These are phyloP conservation scores for Grigorovia humatica DNA, from an alignment of 805 yeast species.

Conservation along the genomic window DNA sequence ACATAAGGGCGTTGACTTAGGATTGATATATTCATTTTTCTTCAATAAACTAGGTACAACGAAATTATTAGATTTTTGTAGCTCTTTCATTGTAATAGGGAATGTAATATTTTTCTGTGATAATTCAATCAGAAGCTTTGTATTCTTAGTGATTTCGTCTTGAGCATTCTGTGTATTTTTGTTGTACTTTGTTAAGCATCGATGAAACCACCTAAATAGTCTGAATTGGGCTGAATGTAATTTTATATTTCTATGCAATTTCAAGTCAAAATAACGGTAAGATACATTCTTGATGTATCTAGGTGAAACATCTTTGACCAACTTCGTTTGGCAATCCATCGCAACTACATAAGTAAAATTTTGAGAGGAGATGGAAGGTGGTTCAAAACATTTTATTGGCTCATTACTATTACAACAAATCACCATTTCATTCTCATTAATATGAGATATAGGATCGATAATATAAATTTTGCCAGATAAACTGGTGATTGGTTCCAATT, in stretches of 20 bases:
- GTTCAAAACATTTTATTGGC: conserved; percentile 7
- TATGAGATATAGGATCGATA: conserved; percentile 19
- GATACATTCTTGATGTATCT: conserved; percentile 14
- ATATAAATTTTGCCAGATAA: conserved; percentile 7
- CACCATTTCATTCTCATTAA: conserved; percentile 11
- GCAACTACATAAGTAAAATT: conserved; percentile 11
- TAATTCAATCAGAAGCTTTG: conserved; percentile 1
- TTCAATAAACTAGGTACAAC: conserved; percentile 8
- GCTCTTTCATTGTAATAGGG: conserved; percentile 10
- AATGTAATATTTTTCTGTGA: conserved; percentile 8
- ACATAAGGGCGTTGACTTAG: conserved; percentile 1
- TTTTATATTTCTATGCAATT: conserved; percentile 1
- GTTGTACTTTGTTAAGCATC: conserved; percentile 2
- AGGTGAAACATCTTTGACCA: conserved; percentile 16
- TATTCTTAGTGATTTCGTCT: conserved; percentile 1
- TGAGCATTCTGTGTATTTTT: background rate
- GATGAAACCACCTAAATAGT: conserved; percentile 5
- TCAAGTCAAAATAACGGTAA: conserved; percentile 11
- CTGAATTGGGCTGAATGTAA: conserved; percentile 6
- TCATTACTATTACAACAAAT: conserved; percentile 5
- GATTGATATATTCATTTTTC: conserved; percentile 7
- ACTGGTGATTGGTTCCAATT: conserved; percentile 4
- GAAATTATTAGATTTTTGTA: conserved; percentile 14
- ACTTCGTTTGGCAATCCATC: conserved; percentile 5
- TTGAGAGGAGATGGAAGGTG: conserved; percentile 9